A percentile compares a stretch with the other conserved stretches of the same genome.
Conservation (phyloP, 352 stramenopile species). For the Globisporangium parvum region DNA sequence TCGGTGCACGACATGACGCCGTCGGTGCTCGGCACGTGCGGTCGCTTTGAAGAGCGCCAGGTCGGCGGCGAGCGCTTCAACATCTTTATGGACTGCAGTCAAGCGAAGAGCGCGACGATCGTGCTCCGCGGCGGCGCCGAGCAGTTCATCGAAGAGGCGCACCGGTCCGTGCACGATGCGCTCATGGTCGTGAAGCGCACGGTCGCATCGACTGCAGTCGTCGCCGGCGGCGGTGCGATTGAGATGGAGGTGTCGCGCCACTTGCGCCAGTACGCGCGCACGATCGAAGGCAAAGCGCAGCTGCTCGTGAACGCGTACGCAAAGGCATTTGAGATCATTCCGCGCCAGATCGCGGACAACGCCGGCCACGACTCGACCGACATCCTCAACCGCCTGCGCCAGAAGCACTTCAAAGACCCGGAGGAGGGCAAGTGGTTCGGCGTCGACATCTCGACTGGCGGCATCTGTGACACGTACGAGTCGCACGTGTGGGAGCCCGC, state of each 20-base stretch:
- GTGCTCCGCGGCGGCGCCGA: conserved; percentile 96
- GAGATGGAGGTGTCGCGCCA: conserved; percentile 92
- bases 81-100: conserved; percentile 96
- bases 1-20: conserved; percentile 90
- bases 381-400: conserved; percentile 94
- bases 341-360: conserved; percentile 97
- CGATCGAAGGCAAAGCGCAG: conserved; percentile 97
- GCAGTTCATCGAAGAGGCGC: conserved; percentile 98
- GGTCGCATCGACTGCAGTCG: conserved; percentile 88
- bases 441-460: conserved; percentile 96
- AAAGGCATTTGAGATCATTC: conserved; percentile 98
- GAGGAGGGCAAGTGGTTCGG: conserved; percentile 95
- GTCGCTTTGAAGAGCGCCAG: conserved; percentile 96
- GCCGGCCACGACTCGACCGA: conserved; percentile 98
- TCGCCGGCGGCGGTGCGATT: conserved; percentile 90
- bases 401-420: conserved; percentile 94
- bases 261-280: conserved; percentile 89
- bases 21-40: conserved; percentile 93
- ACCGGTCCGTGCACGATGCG: conserved; percentile 97
- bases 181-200: conserved; percentile 98
- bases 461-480: conserved; percentile 97
- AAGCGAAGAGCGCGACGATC: conserved; percentile 95
- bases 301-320: conserved; percentile 95
- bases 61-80: conserved; percentile 98
- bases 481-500: conserved; percentile 98